These are phyloP conservation scores for Trichosporon inkin DNA, from an alignment of 1,284 basidiomycete genomes.

Conservation along the genomic window DNA sequence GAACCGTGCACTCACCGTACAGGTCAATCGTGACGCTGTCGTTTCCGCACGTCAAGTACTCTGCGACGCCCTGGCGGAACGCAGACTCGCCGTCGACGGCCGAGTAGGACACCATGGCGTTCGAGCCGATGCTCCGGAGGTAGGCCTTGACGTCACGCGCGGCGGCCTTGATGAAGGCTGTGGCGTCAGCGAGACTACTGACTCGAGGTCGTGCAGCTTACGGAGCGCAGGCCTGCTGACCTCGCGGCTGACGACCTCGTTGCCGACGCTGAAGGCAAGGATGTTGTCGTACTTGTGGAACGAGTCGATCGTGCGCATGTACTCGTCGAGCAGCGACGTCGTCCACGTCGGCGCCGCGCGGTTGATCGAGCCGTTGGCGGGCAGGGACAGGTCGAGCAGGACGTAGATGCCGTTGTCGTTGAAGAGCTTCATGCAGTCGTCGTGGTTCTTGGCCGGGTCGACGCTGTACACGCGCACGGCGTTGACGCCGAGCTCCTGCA, in stretches of 20 bases:
- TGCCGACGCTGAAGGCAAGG: conserved; percentile 76
- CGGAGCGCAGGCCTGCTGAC: conserved; percentile 62
- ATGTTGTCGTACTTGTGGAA: conserved; percentile 81
- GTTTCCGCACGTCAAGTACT: conserved; percentile 76
- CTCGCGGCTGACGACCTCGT: conserved; percentile 68
- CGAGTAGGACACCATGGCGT: conserved; percentile 74
- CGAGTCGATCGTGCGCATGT: conserved; percentile 68
- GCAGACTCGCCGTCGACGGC: conserved; percentile 69
- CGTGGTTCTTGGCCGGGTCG: conserved; percentile 74
- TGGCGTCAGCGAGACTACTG: not conserved
- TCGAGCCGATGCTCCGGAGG: conserved; percentile 64
- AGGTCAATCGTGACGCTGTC: conserved; percentile 70
- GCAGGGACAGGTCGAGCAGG: conserved; percentile 81
- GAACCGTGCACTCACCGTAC: conserved; percentile 61
- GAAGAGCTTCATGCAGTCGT: conserved; percentile 74
- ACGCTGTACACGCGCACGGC: conserved; percentile 80
- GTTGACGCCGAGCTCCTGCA: conserved; percentile 57
- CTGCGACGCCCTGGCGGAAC: conserved; percentile 67
- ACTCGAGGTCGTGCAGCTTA: conserved; percentile 28
- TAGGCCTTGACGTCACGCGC: conserved; percentile 83
- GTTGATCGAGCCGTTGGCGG: conserved; percentile 81
- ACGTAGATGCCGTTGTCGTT: conserved; percentile 79
- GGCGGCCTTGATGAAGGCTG: conserved; percentile 80
- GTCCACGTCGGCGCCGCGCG: conserved; percentile 72
- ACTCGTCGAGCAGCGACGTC: conserved; percentile 73